These are phyloP conservation scores for Trametes polyzona DNA, from an alignment of 1,284 basidiomycete genomes.

Conservation along the genomic window DNA sequence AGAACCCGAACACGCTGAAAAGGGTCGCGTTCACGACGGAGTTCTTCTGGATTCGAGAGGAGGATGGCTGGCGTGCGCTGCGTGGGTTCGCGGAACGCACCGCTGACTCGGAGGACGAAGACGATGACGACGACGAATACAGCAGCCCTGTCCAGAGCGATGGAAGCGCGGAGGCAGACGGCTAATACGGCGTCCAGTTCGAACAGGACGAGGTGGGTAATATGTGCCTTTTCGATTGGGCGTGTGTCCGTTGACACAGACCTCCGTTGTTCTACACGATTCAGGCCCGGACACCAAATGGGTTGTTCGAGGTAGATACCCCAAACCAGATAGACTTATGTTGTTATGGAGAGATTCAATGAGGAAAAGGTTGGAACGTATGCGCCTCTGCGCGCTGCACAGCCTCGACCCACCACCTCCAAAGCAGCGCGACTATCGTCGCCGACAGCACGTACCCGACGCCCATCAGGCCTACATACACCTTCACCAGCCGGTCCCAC, in stretches of 20 bases:
- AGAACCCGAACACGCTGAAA: neutral
- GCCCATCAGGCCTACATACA: neutral
- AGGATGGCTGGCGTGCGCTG: neutral
- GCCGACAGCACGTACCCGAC: neutral
- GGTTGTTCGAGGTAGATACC: too few relatives aligned
- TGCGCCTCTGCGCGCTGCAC: too few relatives aligned
- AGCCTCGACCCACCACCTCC: too few relatives aligned
- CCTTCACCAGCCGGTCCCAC: neutral
- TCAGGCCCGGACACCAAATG: too few relatives aligned
- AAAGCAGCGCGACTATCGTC: neutral
- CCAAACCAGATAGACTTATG: too few relatives aligned
- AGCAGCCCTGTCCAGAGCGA: too few relatives aligned
- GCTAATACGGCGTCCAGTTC: neutral
- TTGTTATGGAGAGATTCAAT: too few relatives aligned
- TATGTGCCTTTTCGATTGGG: too few relatives aligned
- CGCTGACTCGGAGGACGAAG: neutral
- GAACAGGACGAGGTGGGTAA: neutral
- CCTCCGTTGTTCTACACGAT: too few relatives aligned
- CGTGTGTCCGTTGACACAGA: too few relatives aligned
- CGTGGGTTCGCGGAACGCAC: neutral
- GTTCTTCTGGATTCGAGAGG: neutral
- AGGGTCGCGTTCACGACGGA: neutral
- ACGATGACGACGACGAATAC: neutral
- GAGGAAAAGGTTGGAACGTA: too few relatives aligned
- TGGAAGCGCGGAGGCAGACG: constrained; percentile 11